phyloP scores from a whole-genome alignment of 768 basidiomycete genomes.

The Chlorophyllum brunneum region DNA sequence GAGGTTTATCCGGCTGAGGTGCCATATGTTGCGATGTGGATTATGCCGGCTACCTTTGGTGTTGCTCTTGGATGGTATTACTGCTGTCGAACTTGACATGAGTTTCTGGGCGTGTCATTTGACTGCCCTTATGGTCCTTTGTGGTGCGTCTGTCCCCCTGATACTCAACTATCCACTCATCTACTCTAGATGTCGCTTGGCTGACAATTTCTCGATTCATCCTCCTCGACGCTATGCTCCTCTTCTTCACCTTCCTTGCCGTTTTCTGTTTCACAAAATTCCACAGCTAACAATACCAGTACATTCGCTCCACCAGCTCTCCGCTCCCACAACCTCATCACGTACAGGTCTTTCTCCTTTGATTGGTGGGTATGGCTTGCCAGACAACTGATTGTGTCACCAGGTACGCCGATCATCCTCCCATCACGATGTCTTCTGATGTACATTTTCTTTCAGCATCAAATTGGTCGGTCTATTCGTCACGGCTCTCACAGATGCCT shows the following conservation, averaged over 20 bases:
- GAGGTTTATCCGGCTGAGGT: slow-evolving; percentile 77
- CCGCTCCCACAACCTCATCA: slow-evolving; percentile 11
- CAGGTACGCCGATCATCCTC: slow-evolving; percentile 44
- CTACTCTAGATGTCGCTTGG: slow-evolving; percentile 86
- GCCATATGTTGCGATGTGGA: slow-evolving; percentile 92
- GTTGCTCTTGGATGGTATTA: slow-evolving; percentile 96
- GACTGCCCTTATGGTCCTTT: slow-evolving; percentile 89
- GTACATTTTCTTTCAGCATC: slow-evolving; percentile 47
- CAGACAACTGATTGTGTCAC: slow-evolving; percentile 93
- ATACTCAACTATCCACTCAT: background rate
- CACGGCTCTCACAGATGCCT: slow-evolving; percentile 89
- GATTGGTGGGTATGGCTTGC: slow-evolving; percentile 98
- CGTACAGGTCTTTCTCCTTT: slow-evolving; percentile 76
- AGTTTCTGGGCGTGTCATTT: slow-evolving; percentile 86
- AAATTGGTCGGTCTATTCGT: slow-evolving; percentile 97
- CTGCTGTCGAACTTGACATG: slow-evolving; percentile 91
- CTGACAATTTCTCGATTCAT: slow-evolving; percentile 95
- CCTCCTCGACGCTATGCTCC: slow-evolving; percentile 96
- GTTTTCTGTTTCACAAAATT: slow-evolving; percentile 95
- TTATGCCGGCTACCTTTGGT: slow-evolving; percentile 92
- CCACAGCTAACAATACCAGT: slow-evolving; percentile 96
- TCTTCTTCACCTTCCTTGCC: slow-evolving; percentile 98
- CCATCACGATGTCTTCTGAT: background rate
- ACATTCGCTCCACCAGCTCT: slow-evolving; percentile 24
- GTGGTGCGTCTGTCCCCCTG: slow-evolving; percentile 50